Evolutionary conservation across 495 filamentous ascomycete species (phyloP), one percentile per base, ranked within the genome.

Genomic region (Penicillium samsonianum): DNA sequence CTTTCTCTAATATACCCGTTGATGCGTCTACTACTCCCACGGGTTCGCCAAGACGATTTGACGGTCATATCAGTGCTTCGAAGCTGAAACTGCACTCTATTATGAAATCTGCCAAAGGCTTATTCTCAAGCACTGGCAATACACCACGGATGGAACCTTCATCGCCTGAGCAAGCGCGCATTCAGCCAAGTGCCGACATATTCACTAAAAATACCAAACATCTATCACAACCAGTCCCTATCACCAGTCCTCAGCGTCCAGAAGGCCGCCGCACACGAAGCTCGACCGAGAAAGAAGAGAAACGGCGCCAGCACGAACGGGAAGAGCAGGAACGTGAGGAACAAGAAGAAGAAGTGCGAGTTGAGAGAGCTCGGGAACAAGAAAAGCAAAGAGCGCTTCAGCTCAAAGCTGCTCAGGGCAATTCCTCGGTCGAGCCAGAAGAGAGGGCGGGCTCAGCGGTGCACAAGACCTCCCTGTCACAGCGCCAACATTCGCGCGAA

Each of bases 51-150:
- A 83, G 83, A 54, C 82, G 80, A 55, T 82, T 87, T 62, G 90
- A 92, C 57, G 92, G 87, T 44, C 90, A 91, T 6, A 69, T 96
- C 26, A 96, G 90, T 67, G 89, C 91, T 46, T 91, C 92, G 17
- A 96, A 95, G 74, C 88, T 85, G 60, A 91, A 89, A 67, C 74
- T 96, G 33, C 91, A 91, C 40, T 94, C 91, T 9, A 90, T 95
- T 51, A 78, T 96, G 59, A 90, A 90, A 68, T 88, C 87, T 35
- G 91, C 91, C 14, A 91, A 88, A 66, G 90, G 86, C 17, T 80
- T 95, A 42, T 88, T 96, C 58, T 88, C 87, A 16, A 92, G 85
- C 56, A 90, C 89, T 63, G 91, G 89, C 23, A 84, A 86, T 45
- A 78, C 91, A 54, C 86, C 87, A 8, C 91, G 88, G 65, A 72